phyloP scores from a whole-genome alignment of 108 stramenopile species.

The Conticribra guillardii region DNA sequence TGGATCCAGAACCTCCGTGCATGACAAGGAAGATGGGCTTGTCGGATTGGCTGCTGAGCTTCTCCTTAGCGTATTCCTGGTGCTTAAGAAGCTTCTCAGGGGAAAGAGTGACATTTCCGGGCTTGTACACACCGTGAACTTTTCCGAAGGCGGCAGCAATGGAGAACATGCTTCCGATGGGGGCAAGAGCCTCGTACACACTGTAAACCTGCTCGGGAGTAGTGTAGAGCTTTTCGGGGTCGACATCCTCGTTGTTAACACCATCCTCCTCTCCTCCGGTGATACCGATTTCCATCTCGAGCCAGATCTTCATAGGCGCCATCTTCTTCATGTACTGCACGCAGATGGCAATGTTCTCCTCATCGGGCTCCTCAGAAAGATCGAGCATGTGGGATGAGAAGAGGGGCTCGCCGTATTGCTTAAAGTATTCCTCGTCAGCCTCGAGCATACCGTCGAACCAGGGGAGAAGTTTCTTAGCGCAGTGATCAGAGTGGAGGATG shows the following conservation, averaged over 20 bases:
- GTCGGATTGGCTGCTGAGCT: conserved; percentile 56
- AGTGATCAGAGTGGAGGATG: conserved; percentile 97
- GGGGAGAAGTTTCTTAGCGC: conserved; percentile 93
- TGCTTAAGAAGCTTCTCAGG: conserved; percentile 87
- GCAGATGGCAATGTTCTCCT: conserved; percentile 98
- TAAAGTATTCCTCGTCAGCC: conserved; percentile 92
- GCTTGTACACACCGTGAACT: conserved; percentile 98
- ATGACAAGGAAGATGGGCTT: conserved; percentile 96
- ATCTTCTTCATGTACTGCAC: conserved; percentile 93
- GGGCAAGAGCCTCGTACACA: conserved; percentile 89
- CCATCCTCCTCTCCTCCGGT: conserved; percentile 99
- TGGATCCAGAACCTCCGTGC: conserved; percentile 98
- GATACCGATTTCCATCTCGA: conserved; percentile 99
- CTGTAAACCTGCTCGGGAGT: conserved; percentile 93
- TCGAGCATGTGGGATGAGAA: conserved; percentile 98
- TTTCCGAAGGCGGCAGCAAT: conserved; percentile 97
- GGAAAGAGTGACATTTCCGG: conserved; percentile 92
- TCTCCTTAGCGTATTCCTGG: conserved; percentile 89
- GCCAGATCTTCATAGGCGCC: conserved; percentile 94
- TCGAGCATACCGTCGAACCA: conserved; percentile 97
- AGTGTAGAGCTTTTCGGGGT: conserved; percentile 97
- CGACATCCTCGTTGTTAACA: conserved; percentile 95
- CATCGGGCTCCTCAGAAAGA: conserved; percentile 94
- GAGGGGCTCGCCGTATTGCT: conserved; percentile 91
- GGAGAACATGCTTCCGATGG: conserved; percentile 90